Conservation (phyloP, 441 rosid species). For the Adansonia grandidieri region DNA sequence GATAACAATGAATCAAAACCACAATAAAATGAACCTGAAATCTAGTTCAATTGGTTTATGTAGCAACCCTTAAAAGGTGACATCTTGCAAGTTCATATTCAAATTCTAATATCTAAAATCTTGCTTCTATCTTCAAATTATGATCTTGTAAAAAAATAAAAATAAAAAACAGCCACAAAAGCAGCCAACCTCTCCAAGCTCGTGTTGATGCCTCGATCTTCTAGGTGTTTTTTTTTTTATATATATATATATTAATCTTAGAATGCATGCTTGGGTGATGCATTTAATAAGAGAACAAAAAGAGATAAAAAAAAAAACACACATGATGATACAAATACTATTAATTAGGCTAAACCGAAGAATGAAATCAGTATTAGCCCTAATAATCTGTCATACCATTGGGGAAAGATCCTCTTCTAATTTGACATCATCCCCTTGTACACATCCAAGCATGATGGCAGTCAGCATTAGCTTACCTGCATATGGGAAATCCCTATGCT, state of each 20-base stretch:
- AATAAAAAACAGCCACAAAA: too few species aligned
- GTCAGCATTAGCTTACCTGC: constrained; percentile 90
- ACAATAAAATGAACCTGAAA: too few species aligned
- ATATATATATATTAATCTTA: background rate
- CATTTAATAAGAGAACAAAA: background rate
- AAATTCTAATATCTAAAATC: too few species aligned
- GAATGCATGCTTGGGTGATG: background rate
- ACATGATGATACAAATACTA: background rate
- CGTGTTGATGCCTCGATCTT: background rate
- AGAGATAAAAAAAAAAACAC: background rate
- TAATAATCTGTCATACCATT: constrained; percentile 46
- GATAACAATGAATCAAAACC: too few species aligned
- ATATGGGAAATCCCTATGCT: constrained; percentile 76
- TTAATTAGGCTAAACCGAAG: background rate
- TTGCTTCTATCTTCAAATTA: too few species aligned
- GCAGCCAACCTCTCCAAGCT: background rate
- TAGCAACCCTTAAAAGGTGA: too few species aligned
- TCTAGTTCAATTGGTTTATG: too few species aligned
- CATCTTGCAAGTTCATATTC: too few species aligned
- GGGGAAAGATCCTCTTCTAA: constrained; percentile 44
- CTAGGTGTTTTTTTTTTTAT: too few species aligned
- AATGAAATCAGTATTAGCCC: background rate
- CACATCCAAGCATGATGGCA: constrained; percentile 70
- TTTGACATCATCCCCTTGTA: constrained; percentile 42
- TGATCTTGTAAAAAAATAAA: too few species aligned